phyloP scores from a whole-genome alignment of 2,329 filamentous ascomycete genomes.

The Emergomyces pasteurianus region DNA sequence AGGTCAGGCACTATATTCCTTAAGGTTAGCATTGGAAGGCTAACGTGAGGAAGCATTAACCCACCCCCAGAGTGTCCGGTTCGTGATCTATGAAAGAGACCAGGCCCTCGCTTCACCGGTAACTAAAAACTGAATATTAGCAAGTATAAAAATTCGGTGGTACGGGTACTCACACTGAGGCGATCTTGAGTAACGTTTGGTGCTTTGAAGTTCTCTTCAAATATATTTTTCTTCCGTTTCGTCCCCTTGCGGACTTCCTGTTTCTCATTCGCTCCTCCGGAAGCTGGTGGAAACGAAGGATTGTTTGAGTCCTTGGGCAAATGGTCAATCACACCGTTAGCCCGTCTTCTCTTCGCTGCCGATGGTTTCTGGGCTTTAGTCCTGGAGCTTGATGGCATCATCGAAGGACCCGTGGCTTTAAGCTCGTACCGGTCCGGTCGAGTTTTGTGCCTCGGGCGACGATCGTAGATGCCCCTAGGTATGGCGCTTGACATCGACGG shows the following conservation, averaged over 20 bases:
- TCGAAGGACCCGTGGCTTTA: constrained; percentile 12
- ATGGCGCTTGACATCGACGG: background rate
- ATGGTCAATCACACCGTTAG: background rate
- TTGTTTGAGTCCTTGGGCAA: background rate
- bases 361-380: background rate
- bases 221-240: constrained; percentile 22
- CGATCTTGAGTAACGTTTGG: constrained; percentile 39
- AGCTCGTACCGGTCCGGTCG: constrained; percentile 44
- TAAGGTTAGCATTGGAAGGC: background rate
- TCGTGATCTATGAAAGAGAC: background rate
- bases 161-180: constrained; percentile 36
- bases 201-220: constrained; percentile 47
- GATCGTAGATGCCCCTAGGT: constrained; percentile 22
- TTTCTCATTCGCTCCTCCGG: background rate
- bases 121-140: background rate
- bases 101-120: background rate
- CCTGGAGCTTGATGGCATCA: background rate
- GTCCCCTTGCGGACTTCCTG: constrained; percentile 12
- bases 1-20: constrained; percentile 8
- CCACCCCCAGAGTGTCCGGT: background rate
- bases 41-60: too few relatives aligned
- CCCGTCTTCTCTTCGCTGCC: background rate
- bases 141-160: background rate
- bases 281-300: background rate
- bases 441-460: constrained; percentile 44